Base-by-base conservation (phyloP, 306 rosid genomes). In the Hippophae tibetana region DNA sequence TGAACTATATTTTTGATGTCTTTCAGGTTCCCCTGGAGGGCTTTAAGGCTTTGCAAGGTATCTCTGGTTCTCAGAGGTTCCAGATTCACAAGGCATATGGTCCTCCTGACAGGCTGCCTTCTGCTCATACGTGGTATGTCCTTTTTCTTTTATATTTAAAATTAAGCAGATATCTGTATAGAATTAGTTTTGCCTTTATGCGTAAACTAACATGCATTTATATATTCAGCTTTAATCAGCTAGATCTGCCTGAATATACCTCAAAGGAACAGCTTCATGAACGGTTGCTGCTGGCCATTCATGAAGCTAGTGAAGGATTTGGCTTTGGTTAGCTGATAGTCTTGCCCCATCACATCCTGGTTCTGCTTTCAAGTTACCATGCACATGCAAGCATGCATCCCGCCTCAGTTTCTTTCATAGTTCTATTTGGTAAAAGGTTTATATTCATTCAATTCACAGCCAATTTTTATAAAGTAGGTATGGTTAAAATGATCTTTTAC, bases 11-110 rank as follows among this genome's bases (percentile, higher is more conserved):
- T 3, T 53, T 52, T 66, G 62, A 70, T 65, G 60, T 65, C 74
- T 62, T 78, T 65, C 86, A 93, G 99, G 95, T 93, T 79, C 99
- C 99, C 5, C 72, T 93, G 83, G 99, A 93, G 65, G 99, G 99
- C 61, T 93, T 93, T 67, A 88, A 73, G 82, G 97, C 97, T 44
- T 80, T 93, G 85, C 97, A 93, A 83, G 99, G 99, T 60, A 89
- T 93, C 61, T 93, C 99, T 60, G 99, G 99, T 69, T 83, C 99
- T 55, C 99, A 93, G 66, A 82, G 85, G 88, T 93, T 93, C 79
- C 99, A 93, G 81, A 84, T 93, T 75, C 99, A 88, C 85, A 93
- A 86, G 84, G 97, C 99, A 14, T 93, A 93, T 67, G 99, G 99
- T 61, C 89, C 94, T 74, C 97, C 99, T 46, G 99, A 93, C 78